These are phyloP conservation scores for Margaritispora aquatica DNA, from an alignment of 495 filamentous ascomycete species.

Conservation along the genomic window DNA sequence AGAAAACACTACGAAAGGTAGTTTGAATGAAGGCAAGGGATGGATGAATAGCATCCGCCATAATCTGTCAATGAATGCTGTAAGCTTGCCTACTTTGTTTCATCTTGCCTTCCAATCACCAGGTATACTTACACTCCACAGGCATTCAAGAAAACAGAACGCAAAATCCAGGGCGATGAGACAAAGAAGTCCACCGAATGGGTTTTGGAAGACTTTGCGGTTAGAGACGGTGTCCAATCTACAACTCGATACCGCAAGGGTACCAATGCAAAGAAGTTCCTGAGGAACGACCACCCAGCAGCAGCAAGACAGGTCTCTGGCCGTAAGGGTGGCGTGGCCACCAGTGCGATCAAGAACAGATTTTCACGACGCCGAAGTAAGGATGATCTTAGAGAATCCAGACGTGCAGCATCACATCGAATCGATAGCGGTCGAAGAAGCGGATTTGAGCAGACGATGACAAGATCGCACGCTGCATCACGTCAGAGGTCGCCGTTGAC, in stretches of 20 bases:
- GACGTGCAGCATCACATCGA: neutral
- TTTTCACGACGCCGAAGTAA: neutral
- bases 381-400: neutral
- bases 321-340: slow-evolving; percentile 49
- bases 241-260: slow-evolving; percentile 69
- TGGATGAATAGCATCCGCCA: slow-evolving; percentile 98
- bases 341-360: slow-evolving; percentile 25
- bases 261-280: slow-evolving; percentile 38
- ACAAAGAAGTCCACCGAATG: slow-evolving; percentile 57
- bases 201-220: slow-evolving; percentile 58
- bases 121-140: slow-evolving; percentile 24
- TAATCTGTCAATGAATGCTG: slow-evolving; percentile 94
- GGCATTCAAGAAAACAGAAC: slow-evolving; percentile 59
- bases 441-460: neutral
- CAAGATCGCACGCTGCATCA: neutral
- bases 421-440: slow-evolving; percentile 1
- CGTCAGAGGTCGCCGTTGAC: slow-evolving; percentile 16
- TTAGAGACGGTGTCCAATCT: slow-evolving; percentile 57
- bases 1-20: slow-evolving; percentile 70
- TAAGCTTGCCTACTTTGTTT: slow-evolving; percentile 40
- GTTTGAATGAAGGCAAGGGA: slow-evolving; percentile 48
- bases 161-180: slow-evolving; percentile 38
- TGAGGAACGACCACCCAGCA: slow-evolving; percentile 35
- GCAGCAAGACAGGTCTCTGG: slow-evolving; percentile 48
- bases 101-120: neutral